Evolutionary conservation across 306 rosid species (phyloP), one percentile per base, ranked within the genome.

Genomic region (Herpetospermum pedunculosum): DNA sequence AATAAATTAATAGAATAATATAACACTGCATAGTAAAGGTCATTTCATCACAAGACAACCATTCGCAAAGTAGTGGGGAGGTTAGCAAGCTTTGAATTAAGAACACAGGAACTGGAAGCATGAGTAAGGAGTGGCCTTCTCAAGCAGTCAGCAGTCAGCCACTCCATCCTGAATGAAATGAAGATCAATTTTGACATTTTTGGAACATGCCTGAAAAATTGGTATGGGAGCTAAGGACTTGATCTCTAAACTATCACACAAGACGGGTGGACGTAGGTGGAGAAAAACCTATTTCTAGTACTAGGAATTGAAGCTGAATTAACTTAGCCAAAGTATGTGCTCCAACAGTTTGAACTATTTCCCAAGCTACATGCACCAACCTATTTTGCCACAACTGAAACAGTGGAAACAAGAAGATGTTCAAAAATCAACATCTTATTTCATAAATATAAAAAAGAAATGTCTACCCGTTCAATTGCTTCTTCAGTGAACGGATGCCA

Each of bases 401-500:
- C 32, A 16, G 41, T 53, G 21, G 8, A 40, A 4, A 47, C 76
- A 72, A 75, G 72, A 74, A 19, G 37, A 75, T 53, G 40, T 41
- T 71, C 9, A 15, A 75, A 54, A 57, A 26, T 46, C 64, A 77
- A 25, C 64, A 64, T 67, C 65, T 18, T 47, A 78, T 35, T 41
- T 28, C 55, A 70, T 25, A 30, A 21, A 55, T 26, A 57, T 74
- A 2, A 18, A 29, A 32, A 74, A 74, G 13, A 14, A 16, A 25
- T 8, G 18, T 53, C 10, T 73, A 88, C 94, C 92, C 85, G 84
- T 75, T 91, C 89, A 67, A 91, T 91, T 40, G 97, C 96, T 83
- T 91, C 97, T 80, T 91, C 97, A 23, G 97, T 91, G 80, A 88
- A 91, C 32, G 97, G 97, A 81, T 91, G 97, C 98, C 98, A 94